Percentiles rank a stretch among this genome's conserved stretches.
phyloP scores from a whole-genome alignment of 148 eudicot genomes.

The Cornus florida region DNA sequence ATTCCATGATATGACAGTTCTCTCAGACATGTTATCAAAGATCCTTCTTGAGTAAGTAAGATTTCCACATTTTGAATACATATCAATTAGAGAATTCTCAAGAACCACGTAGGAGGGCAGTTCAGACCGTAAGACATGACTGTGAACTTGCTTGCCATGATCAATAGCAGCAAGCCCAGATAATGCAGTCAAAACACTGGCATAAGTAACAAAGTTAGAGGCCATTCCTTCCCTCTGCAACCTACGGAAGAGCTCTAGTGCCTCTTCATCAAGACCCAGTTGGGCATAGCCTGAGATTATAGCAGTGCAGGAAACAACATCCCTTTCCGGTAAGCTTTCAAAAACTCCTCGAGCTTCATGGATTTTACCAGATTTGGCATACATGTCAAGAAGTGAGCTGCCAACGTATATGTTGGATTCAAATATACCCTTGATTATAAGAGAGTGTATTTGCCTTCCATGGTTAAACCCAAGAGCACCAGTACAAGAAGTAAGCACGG shows the following conservation, averaged over 20 bases:
- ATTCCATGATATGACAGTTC: conserved; percentile 87
- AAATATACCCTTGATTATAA: conserved; percentile 41
- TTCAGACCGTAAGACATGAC: conserved; percentile 52
- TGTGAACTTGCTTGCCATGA: conserved; percentile 82
- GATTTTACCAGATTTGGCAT: conserved; percentile 75
- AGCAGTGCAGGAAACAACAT: conserved; percentile 92
- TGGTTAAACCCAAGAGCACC: conserved; percentile 37
- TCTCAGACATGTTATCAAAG: conserved; percentile 70
- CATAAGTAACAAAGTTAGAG: conserved; percentile 80
- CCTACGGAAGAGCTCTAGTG: conserved; percentile 57
- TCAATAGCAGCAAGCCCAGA: conserved; percentile 82
- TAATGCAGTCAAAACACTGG: conserved; percentile 68
- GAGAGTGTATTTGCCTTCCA: conserved; percentile 84
- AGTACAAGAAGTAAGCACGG: conserved; percentile 66
- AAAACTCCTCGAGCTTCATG: conserved; percentile 66
- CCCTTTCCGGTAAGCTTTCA: conserved; percentile 62
- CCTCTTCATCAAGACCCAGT: conserved; percentile 76
- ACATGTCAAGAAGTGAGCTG: conserved; percentile 94
- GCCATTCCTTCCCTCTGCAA: conserved; percentile 63
- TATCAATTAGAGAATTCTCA: conserved; percentile 82
- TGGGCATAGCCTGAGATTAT: conserved; percentile 88
- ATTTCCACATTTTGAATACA: conserved; percentile 95
- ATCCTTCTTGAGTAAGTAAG: conserved; percentile 68
- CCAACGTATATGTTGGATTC: conserved; percentile 80
- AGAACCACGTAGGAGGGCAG: conserved; percentile 59